Evolutionary conservation across 768 basidiomycete genomes (phyloP).

Genomic region (Amanita rimosa): DNA sequence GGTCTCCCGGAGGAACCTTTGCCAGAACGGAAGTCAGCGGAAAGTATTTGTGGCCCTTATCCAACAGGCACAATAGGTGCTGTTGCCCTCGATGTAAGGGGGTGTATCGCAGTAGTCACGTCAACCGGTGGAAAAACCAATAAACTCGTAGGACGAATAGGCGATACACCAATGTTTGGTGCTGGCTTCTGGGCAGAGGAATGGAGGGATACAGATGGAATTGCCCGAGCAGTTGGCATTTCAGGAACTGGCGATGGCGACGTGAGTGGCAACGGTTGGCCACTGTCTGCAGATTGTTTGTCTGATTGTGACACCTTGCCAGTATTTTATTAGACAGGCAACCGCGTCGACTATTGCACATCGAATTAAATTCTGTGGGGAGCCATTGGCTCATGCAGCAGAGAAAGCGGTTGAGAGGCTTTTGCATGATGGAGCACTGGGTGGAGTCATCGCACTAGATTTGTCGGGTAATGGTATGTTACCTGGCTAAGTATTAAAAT

Average conservation of each 20-base stretch:
- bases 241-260: constrained; percentile 84
- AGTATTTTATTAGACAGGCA: constrained; percentile 72
- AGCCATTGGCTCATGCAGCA: constrained; percentile 47
- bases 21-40: constrained; percentile 20
- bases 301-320: not conserved
- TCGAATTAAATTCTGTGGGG: constrained; percentile 48
- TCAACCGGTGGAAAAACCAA: constrained; percentile 80
- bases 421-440: constrained; percentile 41
- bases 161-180: constrained; percentile 73
- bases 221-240: constrained; percentile 47
- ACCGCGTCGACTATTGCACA: constrained; percentile 57
- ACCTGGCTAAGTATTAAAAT: not conserved
- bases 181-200: constrained; percentile 80
- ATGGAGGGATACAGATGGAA: constrained; percentile 37
- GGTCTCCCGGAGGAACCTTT: constrained; percentile 61
- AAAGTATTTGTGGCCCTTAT: constrained; percentile 29
- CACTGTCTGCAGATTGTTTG: not conserved
- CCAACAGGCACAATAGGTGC: constrained; percentile 81
- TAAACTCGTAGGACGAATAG: constrained; percentile 74
- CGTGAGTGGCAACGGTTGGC: constrained; percentile 27
- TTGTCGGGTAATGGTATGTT: constrained; percentile 51
- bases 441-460: constrained; percentile 71
- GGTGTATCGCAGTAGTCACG: constrained; percentile 63
- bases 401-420: constrained; percentile 47
- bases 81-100: constrained; percentile 64